Evolutionary conservation across 140 eudicot genomes (phyloP).

Genomic region (Senecio squalidus): DNA sequence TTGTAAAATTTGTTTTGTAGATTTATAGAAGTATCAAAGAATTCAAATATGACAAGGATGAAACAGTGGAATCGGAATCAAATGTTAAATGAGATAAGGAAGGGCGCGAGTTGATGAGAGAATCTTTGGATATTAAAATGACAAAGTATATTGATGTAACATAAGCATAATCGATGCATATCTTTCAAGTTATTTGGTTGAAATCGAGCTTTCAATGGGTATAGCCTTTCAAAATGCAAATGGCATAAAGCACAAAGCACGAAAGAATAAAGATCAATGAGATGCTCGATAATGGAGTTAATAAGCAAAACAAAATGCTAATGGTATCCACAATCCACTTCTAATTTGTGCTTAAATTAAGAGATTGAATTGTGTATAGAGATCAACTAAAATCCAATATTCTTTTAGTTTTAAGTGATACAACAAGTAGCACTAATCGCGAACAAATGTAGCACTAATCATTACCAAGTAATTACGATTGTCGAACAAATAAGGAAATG

Average conservation of each 20-base stretch:
- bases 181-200: too few relatives aligned
- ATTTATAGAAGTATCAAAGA: slow-evolving; percentile 3
- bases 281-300: slow-evolving; percentile 12
- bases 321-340: slow-evolving; percentile 2
- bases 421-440: background rate
- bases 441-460: background rate
- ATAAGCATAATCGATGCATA: too few relatives aligned
- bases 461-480: background rate
- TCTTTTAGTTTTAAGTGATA: too few relatives aligned
- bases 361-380: too few relatives aligned
- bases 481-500: background rate
- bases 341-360: background rate
- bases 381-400: too few relatives aligned
- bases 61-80: slow-evolving; percentile 6
- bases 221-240: slow-evolving; percentile 18
- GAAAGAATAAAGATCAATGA: slow-evolving; percentile 39
- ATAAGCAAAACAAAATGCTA: slow-evolving; percentile 14
- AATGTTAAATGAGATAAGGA: slow-evolving; percentile 7
- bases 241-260: slow-evolving; percentile 30
- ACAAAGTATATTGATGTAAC: too few relatives aligned
- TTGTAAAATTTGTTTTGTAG: slow-evolving; percentile 1
- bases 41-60: slow-evolving; percentile 4
- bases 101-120: slow-evolving; percentile 17
- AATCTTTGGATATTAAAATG: slow-evolving; percentile 51
- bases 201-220: too few relatives aligned